Percentiles rank a stretch among this genome's conserved stretches.
phyloP scores from a whole-genome alignment of 2,329 filamentous ascomycete species.

The Coccinonectria pachysandricola region DNA sequence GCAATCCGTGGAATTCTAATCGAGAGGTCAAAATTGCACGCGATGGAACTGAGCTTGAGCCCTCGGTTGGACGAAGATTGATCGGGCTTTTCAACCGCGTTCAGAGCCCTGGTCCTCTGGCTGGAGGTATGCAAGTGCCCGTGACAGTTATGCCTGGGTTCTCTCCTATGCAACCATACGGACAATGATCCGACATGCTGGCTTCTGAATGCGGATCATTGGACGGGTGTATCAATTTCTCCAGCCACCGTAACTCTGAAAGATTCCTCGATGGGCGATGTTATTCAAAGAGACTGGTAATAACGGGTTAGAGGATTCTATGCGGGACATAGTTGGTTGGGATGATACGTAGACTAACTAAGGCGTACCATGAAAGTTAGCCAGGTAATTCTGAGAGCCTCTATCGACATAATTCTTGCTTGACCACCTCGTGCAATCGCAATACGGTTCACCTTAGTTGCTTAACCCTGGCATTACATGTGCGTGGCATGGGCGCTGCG shows the following conservation, averaged over 20 bases:
- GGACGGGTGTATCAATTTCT: too few relatives aligned
- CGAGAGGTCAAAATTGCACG: slow-evolving; percentile 92
- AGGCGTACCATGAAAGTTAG: too few relatives aligned
- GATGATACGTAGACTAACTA: too few relatives aligned
- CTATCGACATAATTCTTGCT: too few relatives aligned
- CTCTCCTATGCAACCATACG: slow-evolving; percentile 27
- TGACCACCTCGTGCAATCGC: too few relatives aligned
- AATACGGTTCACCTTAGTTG: too few relatives aligned
- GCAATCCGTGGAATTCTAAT: slow-evolving; percentile 93
- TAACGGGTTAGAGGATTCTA: slow-evolving; percentile 9
- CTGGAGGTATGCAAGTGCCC: slow-evolving; percentile 21
- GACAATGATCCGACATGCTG: too few relatives aligned
- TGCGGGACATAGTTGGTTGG: slow-evolving; percentile 15
- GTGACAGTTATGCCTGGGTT: slow-evolving; percentile 29
- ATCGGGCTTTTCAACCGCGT: slow-evolving; percentile 65
- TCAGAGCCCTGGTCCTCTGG: slow-evolving; percentile 28
- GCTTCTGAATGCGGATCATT: too few relatives aligned
- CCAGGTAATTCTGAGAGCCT: too few relatives aligned
- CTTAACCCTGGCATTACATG: too few relatives aligned
- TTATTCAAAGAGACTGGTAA: slow-evolving; percentile 16
- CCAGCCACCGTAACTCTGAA: too few relatives aligned
- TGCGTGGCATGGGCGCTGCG: too few relatives aligned
- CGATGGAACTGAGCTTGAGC: slow-evolving; percentile 88
- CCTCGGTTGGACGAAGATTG: slow-evolving; percentile 64
- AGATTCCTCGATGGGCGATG: slow-evolving; percentile 6